phyloP scores from a whole-genome alignment of 1,284 basidiomycete species.

The Ganoderma leucocontextum region DNA sequence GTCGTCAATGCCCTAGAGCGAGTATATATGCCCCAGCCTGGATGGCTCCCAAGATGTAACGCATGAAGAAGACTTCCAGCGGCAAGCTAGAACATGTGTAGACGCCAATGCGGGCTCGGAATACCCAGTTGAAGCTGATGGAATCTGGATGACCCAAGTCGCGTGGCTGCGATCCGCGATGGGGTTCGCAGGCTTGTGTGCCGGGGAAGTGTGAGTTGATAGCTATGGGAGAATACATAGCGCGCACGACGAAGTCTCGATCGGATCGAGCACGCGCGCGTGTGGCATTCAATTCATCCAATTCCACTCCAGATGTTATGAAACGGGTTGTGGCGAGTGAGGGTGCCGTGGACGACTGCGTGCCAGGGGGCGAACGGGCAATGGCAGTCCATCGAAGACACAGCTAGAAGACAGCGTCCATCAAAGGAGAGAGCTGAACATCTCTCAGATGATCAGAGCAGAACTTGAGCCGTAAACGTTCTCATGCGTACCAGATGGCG shows the following conservation, averaged over 20 bases:
- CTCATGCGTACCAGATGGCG: neutral
- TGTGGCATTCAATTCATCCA: neutral
- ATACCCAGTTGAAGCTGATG: neutral
- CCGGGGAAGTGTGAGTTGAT: neutral
- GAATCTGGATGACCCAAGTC: neutral
- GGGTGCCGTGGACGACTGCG: neutral
- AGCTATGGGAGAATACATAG: conserved; percentile 6
- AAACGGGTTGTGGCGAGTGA: neutral
- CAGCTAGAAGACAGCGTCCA: neutral
- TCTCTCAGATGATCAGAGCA: neutral
- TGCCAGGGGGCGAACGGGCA: neutral
- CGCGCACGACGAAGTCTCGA: conserved; percentile 1
- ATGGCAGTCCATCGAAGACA: neutral
- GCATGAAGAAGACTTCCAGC: neutral
- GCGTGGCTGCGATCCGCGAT: neutral
- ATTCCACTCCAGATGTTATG: neutral
- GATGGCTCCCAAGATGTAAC: neutral
- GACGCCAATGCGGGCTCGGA: neutral
- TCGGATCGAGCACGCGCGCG: neutral
- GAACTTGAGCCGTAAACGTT: neutral
- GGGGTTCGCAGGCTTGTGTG: neutral
- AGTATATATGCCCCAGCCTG: conserved; percentile 2
- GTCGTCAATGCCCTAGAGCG: neutral
- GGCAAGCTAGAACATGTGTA: neutral
- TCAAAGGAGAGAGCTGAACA: neutral